Evolutionary conservation across 371 early-diverging fungal genomes (phyloP).

Genomic region (Capniomyces stellatus): DNA sequence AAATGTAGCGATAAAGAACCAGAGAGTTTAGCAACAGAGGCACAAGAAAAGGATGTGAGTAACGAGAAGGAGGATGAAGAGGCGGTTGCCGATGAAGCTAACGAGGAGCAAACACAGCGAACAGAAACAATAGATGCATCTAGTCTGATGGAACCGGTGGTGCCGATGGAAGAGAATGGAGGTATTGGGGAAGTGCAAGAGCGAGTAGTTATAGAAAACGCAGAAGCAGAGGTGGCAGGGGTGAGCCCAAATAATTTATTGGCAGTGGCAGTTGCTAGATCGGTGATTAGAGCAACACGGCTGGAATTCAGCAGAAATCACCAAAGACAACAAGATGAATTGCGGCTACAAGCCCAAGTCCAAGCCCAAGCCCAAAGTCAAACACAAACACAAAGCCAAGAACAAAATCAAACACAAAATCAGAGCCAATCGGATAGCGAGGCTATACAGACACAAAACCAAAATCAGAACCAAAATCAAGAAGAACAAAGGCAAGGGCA

Average conservation of each 20-base stretch:
- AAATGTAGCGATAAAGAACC: neutral
- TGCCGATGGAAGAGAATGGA: neutral
- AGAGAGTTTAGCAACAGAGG: neutral
- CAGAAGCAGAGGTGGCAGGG: neutral
- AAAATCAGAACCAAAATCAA: too few relatives aligned
- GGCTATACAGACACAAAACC: too few relatives aligned
- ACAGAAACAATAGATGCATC: neutral
- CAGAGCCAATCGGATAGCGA: too few relatives aligned
- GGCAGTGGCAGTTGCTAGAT: slow-evolving; percentile 1
- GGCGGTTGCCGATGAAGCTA: neutral
- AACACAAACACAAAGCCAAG: too few relatives aligned
- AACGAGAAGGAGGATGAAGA: too few relatives aligned
- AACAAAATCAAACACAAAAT: too few relatives aligned
- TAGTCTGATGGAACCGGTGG: neutral
- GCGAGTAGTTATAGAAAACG: neutral
- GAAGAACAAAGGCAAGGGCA: too few relatives aligned
- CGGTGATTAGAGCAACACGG: slow-evolving; percentile 1
- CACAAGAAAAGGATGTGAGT: neutral
- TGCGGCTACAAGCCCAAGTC: neutral
- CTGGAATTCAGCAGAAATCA: slow-evolving; percentile 2
- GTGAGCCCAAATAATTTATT: neutral
- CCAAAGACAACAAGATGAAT: neutral
- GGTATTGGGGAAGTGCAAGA: neutral
- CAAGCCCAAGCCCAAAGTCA: too few relatives aligned
- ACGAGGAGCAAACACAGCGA: neutral